phyloP scores from a whole-genome alignment of 2,329 filamentous ascomycete species.

The Claviceps sp. region DNA sequence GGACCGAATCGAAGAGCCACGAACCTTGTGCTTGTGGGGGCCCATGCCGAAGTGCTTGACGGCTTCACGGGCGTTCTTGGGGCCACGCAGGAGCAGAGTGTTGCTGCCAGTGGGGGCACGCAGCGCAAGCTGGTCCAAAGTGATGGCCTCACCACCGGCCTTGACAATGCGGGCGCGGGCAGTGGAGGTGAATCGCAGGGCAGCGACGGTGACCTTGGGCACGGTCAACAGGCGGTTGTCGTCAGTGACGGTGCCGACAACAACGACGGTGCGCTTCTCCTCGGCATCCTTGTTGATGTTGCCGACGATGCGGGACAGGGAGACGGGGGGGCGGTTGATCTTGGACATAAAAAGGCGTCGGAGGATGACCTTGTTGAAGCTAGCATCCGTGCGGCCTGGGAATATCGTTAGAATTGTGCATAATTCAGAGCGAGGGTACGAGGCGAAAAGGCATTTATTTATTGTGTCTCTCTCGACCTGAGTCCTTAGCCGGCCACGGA shows the following conservation, averaged over 20 bases:
- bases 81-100: conserved; percentile 91
- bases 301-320: conserved; percentile 74
- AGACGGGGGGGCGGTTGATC: conserved; percentile 94
- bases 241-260: conserved; percentile 92
- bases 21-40: conserved; percentile 92
- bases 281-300: conserved; percentile 51
- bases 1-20: conserved; percentile 13
- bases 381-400: conserved; percentile 81
- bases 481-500: background rate
- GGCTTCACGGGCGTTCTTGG: conserved; percentile 96
- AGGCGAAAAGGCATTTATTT: too few species aligned
- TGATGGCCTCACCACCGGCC: conserved; percentile 89
- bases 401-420: conserved; percentile 3
- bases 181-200: conserved; percentile 91
- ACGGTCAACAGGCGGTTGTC: conserved; percentile 87
- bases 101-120: conserved; percentile 91
- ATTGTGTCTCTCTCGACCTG: too few species aligned
- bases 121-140: conserved; percentile 92
- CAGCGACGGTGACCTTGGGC: conserved; percentile 88
- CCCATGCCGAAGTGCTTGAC: conserved; percentile 99
- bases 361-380: conserved; percentile 98
- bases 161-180: conserved; percentile 87
- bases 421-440: too few species aligned
- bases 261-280: conserved; percentile 77
- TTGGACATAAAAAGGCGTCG: conserved; percentile 97